phyloP scores from a whole-genome alignment of 2,329 filamentous ascomycete species.

The Calonectria multiphialidica region DNA sequence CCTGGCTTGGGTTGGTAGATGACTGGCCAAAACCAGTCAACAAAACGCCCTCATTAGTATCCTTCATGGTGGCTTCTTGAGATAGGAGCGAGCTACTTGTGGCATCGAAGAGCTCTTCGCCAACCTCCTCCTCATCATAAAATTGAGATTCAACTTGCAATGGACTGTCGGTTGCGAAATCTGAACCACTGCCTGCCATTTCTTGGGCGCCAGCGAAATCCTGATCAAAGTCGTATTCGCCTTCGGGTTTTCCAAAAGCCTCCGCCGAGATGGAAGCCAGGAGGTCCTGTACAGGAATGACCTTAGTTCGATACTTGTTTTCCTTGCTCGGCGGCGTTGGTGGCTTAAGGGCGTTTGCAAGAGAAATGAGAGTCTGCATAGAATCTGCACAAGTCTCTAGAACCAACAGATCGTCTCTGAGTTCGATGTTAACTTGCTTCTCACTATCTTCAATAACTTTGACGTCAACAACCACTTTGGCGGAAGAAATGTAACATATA shows the following conservation, averaged over 20 bases:
- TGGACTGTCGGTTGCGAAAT: constrained; percentile 50
- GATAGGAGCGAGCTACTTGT: constrained; percentile 51
- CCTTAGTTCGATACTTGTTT: constrained; percentile 87
- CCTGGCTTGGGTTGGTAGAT: constrained; percentile 33
- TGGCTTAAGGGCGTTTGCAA: constrained; percentile 84
- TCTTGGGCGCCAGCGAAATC: constrained; percentile 70
- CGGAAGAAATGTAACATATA: constrained; percentile 88
- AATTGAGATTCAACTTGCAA: constrained; percentile 60
- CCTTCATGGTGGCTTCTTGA: constrained; percentile 48
- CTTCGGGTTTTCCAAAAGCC: constrained; percentile 75
- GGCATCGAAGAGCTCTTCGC: constrained; percentile 63
- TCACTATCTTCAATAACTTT: constrained; percentile 65
- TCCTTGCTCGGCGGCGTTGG: constrained; percentile 86
- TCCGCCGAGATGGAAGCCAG: constrained; percentile 92
- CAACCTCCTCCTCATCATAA: constrained; percentile 57
- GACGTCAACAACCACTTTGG: constrained; percentile 75
- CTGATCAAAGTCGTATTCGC: constrained; percentile 72
- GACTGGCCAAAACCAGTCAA: constrained; percentile 48
- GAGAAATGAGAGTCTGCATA: constrained; percentile 87
- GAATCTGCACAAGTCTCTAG: constrained; percentile 97
- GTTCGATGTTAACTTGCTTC: constrained; percentile 81
- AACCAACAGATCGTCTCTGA: constrained; percentile 88
- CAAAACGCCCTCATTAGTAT: constrained; percentile 52
- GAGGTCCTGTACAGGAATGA: constrained; percentile 88
- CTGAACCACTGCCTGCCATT: constrained; percentile 55